A percentile compares a stretch with the other conserved stretches of the same genome.
Evolutionary conservation across 2,329 filamentous ascomycete species (phyloP).

Genomic region (Neonectria faginata): DNA sequence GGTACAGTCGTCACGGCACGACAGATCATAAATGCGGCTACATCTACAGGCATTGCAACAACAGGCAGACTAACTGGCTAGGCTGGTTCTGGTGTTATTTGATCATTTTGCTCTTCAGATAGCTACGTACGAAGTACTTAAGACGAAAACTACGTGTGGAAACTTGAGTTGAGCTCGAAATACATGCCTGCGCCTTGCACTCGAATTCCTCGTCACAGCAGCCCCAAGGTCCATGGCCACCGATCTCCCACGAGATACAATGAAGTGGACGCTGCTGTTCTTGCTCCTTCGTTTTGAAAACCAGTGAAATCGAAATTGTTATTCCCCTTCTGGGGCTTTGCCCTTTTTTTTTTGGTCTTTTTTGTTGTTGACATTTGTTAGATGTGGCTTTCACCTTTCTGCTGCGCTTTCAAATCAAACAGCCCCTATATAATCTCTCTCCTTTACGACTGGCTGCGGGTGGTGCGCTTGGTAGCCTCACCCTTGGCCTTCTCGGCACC

Average conservation of each 20-base stretch:
- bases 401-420: conserved; percentile 14
- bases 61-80: neutral
- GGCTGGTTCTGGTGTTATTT: neutral
- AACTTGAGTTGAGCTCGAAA: conserved; percentile 20
- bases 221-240: conserved; percentile 6
- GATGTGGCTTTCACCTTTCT: conserved; percentile 15
- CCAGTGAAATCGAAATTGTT: conserved; percentile 37
- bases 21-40: neutral
- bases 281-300: conserved; percentile 36
- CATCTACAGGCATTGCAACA: neutral
- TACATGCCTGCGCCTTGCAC: conserved; percentile 34
- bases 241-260: conserved; percentile 26
- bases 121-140: conserved; percentile 6
- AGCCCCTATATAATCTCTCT: conserved; percentile 7
- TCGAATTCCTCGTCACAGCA: conserved; percentile 22
- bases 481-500: conserved; percentile 81
- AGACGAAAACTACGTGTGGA: conserved; percentile 14
- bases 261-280: conserved; percentile 33
- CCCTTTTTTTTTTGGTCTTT: conserved; percentile 13
- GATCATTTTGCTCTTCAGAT: conserved; percentile 12
- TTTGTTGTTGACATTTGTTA: conserved; percentile 19
- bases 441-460: conserved; percentile 66
- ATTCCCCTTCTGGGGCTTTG: conserved; percentile 32
- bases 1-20: too few relatives aligned
- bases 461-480: conserved; percentile 73